Conservation (phyloP, 352 stramenopile genomes). For the Globisporangium rhizosaccharum region DNA sequence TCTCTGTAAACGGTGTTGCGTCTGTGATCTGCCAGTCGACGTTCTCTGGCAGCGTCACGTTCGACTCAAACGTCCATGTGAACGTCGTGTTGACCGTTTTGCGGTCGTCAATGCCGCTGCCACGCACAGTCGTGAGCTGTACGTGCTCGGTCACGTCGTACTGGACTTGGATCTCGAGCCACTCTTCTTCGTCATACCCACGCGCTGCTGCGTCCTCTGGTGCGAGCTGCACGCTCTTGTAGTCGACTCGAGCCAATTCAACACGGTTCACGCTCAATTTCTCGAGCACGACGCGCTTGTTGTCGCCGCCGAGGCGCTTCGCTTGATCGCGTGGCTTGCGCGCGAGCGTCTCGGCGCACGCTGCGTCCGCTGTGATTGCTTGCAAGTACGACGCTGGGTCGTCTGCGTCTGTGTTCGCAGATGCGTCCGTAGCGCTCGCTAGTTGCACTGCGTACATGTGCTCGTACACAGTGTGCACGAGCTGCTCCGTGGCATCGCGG, state of each 20-base stretch:
- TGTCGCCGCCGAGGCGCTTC: constrained; percentile 15
- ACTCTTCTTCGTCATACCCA: constrained; percentile 29
- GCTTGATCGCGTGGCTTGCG: constrained; percentile 22
- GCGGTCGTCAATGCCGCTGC: constrained; percentile 33
- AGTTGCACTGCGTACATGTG: constrained; percentile 27
- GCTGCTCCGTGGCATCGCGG: constrained; percentile 26
- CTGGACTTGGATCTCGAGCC: constrained; percentile 37
- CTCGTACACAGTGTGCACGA: constrained; percentile 34
- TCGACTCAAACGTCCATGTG: constrained; percentile 50
- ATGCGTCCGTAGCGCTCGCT: background rate
- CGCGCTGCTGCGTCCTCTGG: constrained; percentile 16
- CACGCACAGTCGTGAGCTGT: constrained; percentile 3
- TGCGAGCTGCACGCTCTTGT: constrained; percentile 19
- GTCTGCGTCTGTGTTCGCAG: background rate
- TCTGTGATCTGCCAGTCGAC: constrained; percentile 40
- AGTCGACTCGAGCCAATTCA: constrained; percentile 37
- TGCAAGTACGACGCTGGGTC: constrained; percentile 16
- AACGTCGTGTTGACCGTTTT: constrained; percentile 42
- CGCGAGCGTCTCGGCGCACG: constrained; percentile 19
- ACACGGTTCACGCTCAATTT: constrained; percentile 36
- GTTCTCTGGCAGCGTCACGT: constrained; percentile 29
- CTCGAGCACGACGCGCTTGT: constrained; percentile 26
- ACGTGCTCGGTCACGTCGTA: constrained; percentile 51
- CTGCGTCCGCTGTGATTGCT: constrained; percentile 18
- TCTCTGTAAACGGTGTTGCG: constrained; percentile 27